Evolutionary conservation across 148 eudicot species (phyloP), one percentile per base, ranked within the genome.

Genomic region (Amaranthus palmeri): DNA sequence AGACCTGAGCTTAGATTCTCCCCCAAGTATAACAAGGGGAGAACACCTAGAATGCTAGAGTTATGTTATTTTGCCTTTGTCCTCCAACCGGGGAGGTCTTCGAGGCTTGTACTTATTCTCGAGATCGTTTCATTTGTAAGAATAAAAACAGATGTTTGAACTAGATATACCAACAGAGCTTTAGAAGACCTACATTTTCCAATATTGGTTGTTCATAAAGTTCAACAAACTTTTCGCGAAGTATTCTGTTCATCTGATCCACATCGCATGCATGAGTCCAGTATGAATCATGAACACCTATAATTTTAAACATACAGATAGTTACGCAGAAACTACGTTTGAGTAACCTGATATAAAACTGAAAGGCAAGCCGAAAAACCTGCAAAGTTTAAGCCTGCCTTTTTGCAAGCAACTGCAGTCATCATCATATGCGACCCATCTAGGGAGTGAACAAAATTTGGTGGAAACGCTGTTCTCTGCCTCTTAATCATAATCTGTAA

Each of bases 341-440:
- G 10, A n/a, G 10, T 65, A 6, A 9, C 42, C 68, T 47, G 41
- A 47, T 46, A 7, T 7, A 65, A 46, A 8, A 3, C 3, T 8
- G 7, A 40, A 68, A 54, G 36, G 36, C 36, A 2, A 25, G 36
- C 36, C 1, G 36, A 45, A 7, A 61, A 57, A 95, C 98, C 98
- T 88, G 98, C 98, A 81, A 95, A 95, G 64, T 78, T 85, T 77
- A 95, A 84, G 82, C 98, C 98, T 42, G 91, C 93, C 52, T 65
- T 81, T 84, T 83, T 91, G 86, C 98, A 95, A 68, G 98, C 96
- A 68, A 91, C 79, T 44, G 97, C 98, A 71, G 98, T 95, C 98
- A 91, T 95, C 98, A 91, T 95, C 98, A 95, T 95, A 83, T 95
- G 98, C n/a, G 97, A 91, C 74, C 98, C 90, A 78, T 95, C 98